Base-by-base conservation (phyloP, 2,329 filamentous ascomycete genomes). In the Calycina herbarum region DNA sequence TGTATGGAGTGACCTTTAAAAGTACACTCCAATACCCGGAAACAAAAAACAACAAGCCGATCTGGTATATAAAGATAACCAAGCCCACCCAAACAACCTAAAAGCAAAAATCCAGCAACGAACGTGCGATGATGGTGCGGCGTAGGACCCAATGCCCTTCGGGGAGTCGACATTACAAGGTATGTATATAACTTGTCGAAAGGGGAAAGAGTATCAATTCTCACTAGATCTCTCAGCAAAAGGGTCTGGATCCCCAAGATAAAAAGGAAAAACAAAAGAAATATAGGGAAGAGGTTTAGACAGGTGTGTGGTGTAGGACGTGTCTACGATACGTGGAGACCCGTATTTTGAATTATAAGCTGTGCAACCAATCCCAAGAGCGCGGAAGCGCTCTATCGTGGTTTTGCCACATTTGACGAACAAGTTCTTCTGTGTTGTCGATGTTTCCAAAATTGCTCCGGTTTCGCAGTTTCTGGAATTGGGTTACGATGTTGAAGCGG, bases 391-490 rank as follows among this genome's bases (percentile, higher is more conserved):
- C 66, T 10, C 11, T 20, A 57, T 72, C 70, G 33, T 67, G 63
- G 45, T 67, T 60, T 17, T 42, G 54, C 71, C 71, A 73, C 29
- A 69, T 71, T 27, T 63, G 62, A 61, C 66, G 27, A 20, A 73
- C 65, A 31, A 70, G 59, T 5, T 33, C 15, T 17, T 63, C 61
- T 8, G 67, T 57, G 31, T 68, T 17, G 40, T 70, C 67, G 29
- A 73, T 66, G 61, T 73, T 72, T 11, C 69, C 70, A 51, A 73
- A 51, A 2, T 61, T 62, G 48, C 70, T 72, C 69, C 69, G 71
- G 33, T 31, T 42, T 31, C 61, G 67, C 17, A 73, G 45, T 29
- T 57, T 65, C 33, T 61, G 57, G 57, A 73, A 73, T 24, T 69
- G 66, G 5, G 15, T 45, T 11, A 15, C 40, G 2, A 70, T 61